Evolutionary conservation across 306 rosid species (phyloP).

Genomic region (Acacia confusa): DNA sequence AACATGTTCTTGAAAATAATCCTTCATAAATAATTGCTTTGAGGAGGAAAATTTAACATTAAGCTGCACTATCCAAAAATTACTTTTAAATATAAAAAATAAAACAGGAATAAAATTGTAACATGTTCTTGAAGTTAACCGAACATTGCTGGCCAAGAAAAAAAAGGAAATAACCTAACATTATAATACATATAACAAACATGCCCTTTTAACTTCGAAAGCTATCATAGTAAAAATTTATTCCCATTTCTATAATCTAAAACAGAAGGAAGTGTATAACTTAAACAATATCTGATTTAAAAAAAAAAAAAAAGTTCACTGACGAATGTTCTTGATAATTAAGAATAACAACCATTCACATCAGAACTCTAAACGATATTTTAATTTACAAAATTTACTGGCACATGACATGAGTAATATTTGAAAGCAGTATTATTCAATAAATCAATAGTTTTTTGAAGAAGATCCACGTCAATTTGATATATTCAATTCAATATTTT

Average conservation of each 20-base stretch:
- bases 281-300: background rate
- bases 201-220: slow-evolving; percentile 17
- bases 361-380: background rate
- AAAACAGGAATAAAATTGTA: background rate
- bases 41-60: background rate
- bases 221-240: slow-evolving; percentile 4
- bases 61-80: background rate
- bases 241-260: background rate
- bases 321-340: background rate
- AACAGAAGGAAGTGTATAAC: slow-evolving; percentile 15
- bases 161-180: background rate
- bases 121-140: slow-evolving; percentile 25
- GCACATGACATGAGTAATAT: background rate
- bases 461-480: background rate
- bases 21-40: background rate
- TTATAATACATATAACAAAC: background rate
- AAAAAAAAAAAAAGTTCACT: background rate
- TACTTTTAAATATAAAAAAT: background rate
- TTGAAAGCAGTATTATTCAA: background rate
- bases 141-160: background rate
- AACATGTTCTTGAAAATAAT: background rate
- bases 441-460: background rate
- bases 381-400: background rate
- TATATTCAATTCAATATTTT: background rate
- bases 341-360: background rate